Percentiles rank a stretch among this genome's conserved stretches.
Evolutionary conservation across 1,284 basidiomycete genomes (phyloP).

Genomic region (Wallemia ichthyophaga): DNA sequence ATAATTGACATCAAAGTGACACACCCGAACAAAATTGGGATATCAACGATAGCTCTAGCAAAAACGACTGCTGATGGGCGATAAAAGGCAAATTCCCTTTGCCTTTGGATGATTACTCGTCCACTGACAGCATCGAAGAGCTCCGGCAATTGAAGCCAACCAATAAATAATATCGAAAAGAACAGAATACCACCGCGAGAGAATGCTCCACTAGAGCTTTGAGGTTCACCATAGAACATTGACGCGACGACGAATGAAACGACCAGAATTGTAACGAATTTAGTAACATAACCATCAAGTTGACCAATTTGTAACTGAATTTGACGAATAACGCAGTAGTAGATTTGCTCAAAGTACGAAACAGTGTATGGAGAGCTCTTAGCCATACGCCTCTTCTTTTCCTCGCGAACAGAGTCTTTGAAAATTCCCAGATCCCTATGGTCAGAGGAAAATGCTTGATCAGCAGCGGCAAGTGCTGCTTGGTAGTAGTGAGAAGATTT

Average conservation of each 20-base stretch:
- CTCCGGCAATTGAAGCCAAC: constrained; percentile 9
- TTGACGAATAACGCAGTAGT: constrained; percentile 7
- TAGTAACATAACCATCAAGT: constrained; percentile 7
- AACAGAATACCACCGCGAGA: constrained; percentile 7
- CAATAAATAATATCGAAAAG: constrained; percentile 11
- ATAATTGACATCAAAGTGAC: constrained; percentile 9
- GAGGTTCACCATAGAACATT: constrained; percentile 9
- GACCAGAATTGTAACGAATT: constrained; percentile 8
- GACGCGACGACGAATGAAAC: constrained; percentile 10
- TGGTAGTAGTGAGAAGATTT: neutral
- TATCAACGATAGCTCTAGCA: constrained; percentile 10
- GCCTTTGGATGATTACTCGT: constrained; percentile 9
- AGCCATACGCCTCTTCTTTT: constrained; percentile 1
- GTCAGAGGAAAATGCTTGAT: constrained; percentile 1
- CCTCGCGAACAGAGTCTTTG: neutral
- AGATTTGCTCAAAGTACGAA: constrained; percentile 8
- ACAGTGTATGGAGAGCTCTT: constrained; percentile 8
- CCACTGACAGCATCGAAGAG: constrained; percentile 9
- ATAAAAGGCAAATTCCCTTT: constrained; percentile 11
- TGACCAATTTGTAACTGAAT: constrained; percentile 10
- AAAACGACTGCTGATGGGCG: constrained; percentile 11
- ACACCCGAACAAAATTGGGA: constrained; percentile 10
- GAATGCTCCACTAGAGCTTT: neutral
- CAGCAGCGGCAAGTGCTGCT: neutral
- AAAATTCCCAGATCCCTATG: constrained; percentile 3